Percentiles rank a stretch among this genome's conserved stretches.
Conservation (phyloP, 202 grass and related monocot species). For the Musa balbisiana region DNA sequence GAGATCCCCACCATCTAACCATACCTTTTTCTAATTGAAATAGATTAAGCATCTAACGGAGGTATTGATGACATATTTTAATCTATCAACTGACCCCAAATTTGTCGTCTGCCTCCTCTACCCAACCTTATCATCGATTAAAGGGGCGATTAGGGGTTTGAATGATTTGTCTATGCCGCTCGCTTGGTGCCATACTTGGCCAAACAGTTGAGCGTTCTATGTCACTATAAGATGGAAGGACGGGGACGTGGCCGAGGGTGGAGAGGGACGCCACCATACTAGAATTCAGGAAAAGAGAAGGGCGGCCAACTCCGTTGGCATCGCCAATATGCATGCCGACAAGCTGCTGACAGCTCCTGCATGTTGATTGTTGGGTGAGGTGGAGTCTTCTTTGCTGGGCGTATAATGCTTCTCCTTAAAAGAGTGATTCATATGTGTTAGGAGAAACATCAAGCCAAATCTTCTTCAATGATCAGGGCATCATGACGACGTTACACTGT, state of each 20-base stretch:
- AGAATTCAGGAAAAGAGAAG: background rate
- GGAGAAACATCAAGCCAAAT: too few species aligned
- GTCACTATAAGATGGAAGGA: background rate
- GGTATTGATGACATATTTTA: too few species aligned
- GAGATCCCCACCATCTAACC: too few species aligned
- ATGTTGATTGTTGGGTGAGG: background rate
- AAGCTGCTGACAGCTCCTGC: background rate
- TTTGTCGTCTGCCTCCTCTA: background rate
- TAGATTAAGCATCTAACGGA: too few species aligned
- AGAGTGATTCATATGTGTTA: too few species aligned
- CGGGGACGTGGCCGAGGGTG: background rate
- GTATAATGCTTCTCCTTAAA: background rate
- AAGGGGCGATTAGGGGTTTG: background rate
- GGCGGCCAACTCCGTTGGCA: too few species aligned
- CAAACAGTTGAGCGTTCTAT: background rate
- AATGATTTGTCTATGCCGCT: background rate
- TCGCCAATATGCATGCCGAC: slow-evolving; percentile 2
- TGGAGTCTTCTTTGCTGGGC: background rate
- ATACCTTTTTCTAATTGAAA: too few species aligned
- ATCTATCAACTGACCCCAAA: background rate
- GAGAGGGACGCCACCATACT: background rate
- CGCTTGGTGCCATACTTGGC: background rate
- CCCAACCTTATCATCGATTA: slow-evolving; percentile 3
- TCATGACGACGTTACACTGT: too few species aligned
- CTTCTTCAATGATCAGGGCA: background rate